phyloP scores from a whole-genome alignment of 1,284 basidiomycete species.

The Athelia psychrophila region DNA sequence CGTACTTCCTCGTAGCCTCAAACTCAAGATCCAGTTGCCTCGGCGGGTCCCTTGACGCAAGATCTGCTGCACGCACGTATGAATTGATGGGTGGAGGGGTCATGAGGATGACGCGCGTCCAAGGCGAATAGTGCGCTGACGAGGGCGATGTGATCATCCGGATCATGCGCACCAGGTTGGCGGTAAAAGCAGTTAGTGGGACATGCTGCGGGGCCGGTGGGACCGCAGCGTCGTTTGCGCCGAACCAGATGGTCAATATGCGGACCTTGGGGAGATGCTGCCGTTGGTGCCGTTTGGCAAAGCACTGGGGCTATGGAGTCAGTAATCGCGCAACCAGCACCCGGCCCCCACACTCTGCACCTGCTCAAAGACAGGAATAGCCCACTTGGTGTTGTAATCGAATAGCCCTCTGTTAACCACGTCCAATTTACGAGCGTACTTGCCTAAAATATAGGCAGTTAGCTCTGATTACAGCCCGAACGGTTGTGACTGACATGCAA shows the following conservation, averaged over 20 bases:
- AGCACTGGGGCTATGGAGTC: slow-evolving; percentile 34
- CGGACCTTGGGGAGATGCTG: slow-evolving; percentile 57
- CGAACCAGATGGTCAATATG: slow-evolving; percentile 85
- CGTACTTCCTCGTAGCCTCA: slow-evolving; percentile 63
- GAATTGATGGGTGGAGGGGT: slow-evolving; percentile 84
- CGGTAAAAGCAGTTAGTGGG: slow-evolving; percentile 62
- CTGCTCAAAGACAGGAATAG: slow-evolving; percentile 73
- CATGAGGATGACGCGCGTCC: slow-evolving; percentile 78
- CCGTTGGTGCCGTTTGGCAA: slow-evolving; percentile 52
- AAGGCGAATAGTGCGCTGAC: slow-evolving; percentile 68
- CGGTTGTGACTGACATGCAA: slow-evolving; percentile 48
- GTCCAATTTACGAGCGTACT: slow-evolving; percentile 77
- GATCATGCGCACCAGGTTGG: slow-evolving; percentile 66
- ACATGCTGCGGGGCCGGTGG: slow-evolving; percentile 64
- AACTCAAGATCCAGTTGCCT: slow-evolving; percentile 55
- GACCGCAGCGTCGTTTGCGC: slow-evolving; percentile 80
- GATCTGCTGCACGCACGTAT: slow-evolving; percentile 46
- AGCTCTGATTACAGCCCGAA: slow-evolving; percentile 1
- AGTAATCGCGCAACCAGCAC: not conserved
- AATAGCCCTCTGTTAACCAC: slow-evolving; percentile 78
- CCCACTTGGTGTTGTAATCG: slow-evolving; percentile 88
- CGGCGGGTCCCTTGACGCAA: slow-evolving; percentile 42
- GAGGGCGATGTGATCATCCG: slow-evolving; percentile 55
- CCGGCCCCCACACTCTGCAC: slow-evolving; percentile 33
- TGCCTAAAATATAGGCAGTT: slow-evolving; percentile 40